Percentiles rank a stretch among this genome's conserved stretches.
Evolutionary conservation across 768 basidiomycete species (phyloP).

Genomic region (Termitomyces heimii): DNA sequence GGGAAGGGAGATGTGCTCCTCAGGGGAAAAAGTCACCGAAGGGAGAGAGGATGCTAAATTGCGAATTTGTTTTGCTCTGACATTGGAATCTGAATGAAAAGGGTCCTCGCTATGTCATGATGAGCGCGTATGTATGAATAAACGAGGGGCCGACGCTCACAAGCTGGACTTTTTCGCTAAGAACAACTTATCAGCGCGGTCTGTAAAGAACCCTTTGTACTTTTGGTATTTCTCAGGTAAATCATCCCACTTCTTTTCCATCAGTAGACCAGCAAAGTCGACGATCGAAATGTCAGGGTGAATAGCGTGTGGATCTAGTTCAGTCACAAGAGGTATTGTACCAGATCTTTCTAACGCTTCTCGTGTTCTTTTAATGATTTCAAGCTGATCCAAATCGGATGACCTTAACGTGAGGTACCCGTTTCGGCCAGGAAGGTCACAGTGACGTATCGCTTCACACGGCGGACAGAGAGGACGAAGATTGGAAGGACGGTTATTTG

Average conservation of each 20-base stretch:
- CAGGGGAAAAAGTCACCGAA: conserved; percentile 4
- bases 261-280: conserved; percentile 1
- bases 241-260: neutral
- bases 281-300: neutral
- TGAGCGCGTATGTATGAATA: neutral
- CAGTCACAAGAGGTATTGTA: conserved; percentile 5
- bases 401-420: conserved; percentile 1
- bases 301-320: conserved; percentile 9
- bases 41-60: neutral
- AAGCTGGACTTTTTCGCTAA: neutral
- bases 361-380: conserved; percentile 14
- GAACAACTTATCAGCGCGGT: neutral
- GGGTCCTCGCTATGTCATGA: neutral
- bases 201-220: conserved; percentile 6
- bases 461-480: conserved; percentile 10
- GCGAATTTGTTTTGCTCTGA: neutral
- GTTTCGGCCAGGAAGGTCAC: conserved; percentile 1
- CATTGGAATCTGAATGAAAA: neutral
- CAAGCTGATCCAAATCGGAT: conserved; percentile 12
- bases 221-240: neutral
- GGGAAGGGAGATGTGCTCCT: neutral
- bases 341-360: conserved; percentile 9
- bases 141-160: neutral
- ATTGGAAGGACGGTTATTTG: conserved; percentile 7
- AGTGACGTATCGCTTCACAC: conserved; percentile 11